Evolutionary conservation across 2,329 filamentous ascomycete species (phyloP).

Genomic region (Phyllosticta citriasiana): DNA sequence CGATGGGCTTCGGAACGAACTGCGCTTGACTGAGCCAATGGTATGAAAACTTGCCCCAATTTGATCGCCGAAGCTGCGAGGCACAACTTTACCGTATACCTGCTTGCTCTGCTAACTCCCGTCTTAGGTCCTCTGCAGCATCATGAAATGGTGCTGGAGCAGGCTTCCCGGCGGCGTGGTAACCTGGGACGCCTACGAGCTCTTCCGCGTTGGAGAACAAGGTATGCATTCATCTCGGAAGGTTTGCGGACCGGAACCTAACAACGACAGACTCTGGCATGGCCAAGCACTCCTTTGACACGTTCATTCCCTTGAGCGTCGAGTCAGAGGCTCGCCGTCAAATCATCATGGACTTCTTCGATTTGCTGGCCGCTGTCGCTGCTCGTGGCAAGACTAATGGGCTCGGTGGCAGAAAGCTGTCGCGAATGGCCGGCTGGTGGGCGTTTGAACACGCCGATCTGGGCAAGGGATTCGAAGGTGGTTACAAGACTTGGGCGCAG

Average conservation of each 20-base stretch:
- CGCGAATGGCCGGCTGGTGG: slow-evolving; percentile 96
- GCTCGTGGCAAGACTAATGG: slow-evolving; percentile 91
- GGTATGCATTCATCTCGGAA: slow-evolving; percentile 44
- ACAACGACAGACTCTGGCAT: slow-evolving; percentile 65
- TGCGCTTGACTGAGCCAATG: slow-evolving; percentile 89
- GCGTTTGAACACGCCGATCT: slow-evolving; percentile 86
- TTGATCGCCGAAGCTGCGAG: neutral
- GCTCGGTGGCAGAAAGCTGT: slow-evolving; percentile 84
- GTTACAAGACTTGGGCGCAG: slow-evolving; percentile 81
- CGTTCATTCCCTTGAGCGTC: slow-evolving; percentile 89
- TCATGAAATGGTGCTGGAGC: slow-evolving; percentile 98
- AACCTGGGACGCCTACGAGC: slow-evolving; percentile 92
- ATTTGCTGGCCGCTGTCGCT: slow-evolving; percentile 79
- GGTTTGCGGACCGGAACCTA: slow-evolving; percentile 7
- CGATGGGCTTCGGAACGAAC: slow-evolving; percentile 66
- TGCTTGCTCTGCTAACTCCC: slow-evolving; percentile 12
- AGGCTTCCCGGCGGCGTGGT: slow-evolving; percentile 83
- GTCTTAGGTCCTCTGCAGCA: slow-evolving; percentile 74
- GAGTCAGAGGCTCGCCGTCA: slow-evolving; percentile 75
- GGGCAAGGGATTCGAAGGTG: slow-evolving; percentile 85
- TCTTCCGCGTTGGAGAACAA: slow-evolving; percentile 89
- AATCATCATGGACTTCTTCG: slow-evolving; percentile 96
- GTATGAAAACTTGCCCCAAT: slow-evolving; percentile 41
- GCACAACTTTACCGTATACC: neutral
- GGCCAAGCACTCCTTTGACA: slow-evolving; percentile 87